Base-by-base conservation (phyloP, 345 rosid species). In the Tarenaya hassleriana region DNA sequence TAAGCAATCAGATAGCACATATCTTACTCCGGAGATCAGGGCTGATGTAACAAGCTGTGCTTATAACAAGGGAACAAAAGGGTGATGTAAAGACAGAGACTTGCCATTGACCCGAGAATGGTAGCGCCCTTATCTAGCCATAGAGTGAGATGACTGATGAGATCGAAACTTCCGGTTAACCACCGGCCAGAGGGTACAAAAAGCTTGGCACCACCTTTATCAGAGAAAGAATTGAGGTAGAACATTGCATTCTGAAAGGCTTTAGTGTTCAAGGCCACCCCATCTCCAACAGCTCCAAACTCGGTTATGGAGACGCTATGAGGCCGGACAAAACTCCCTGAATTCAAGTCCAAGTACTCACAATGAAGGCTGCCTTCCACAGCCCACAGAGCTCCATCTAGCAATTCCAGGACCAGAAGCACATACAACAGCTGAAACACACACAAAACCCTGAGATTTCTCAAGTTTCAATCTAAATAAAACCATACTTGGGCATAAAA, bases 281-380 rank as follows among this genome's bases (percentile, higher is more conserved):
- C 96, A 73, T 92, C 98, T 57, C 98, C 98, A 42, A 92, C 79
- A 0, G 98, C 98, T n/a, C 96, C 98, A 70, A 92, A 92, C 68
- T 92, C 98, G 29, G 98, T 88, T 54, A 92, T 83, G 0, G 94
- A 72, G 46, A 92, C 95, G 34, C 98, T 92, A 67, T 88, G 96
- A 70, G 98, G 98, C 61, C 98, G 72, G 63, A 76, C 53, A 66
- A 59, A 53, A 34, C 35, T 66, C 21, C 35, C 74, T n/a, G 76
- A 51, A 39, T 62, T 66, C n/a, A n/a, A 47, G 65, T n/a, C n/a
- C n/a, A n/a, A 60, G 57, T 67, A 32, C 51, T 63, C 75, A 79
- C 96, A 88, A 67, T 70, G 71, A 19, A 76, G 59, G 67, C 63
- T 73, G 62, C 76, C 78, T 53, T 27, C 51, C 61, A 72, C 68